These are phyloP conservation scores for Chytriomyces sp. DNA, from an alignment of 192 early-diverging fungal species.

Conservation along the genomic window DNA sequence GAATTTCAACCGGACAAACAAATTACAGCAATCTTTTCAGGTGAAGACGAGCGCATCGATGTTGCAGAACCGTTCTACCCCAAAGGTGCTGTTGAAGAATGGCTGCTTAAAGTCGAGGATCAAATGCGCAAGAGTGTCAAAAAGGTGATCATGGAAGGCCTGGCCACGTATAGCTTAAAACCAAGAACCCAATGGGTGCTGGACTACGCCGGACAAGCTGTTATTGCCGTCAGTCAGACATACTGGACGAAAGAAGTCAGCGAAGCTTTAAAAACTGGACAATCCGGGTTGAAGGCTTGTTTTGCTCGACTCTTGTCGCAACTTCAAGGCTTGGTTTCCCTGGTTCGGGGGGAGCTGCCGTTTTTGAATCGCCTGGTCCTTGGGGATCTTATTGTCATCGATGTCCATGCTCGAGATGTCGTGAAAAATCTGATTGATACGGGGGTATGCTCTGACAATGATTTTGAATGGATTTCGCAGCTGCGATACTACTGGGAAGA, in stretches of 20 bases:
- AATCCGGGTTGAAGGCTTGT: conserved; percentile 46
- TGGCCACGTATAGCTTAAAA: conserved; percentile 48
- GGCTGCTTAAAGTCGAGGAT: conserved; percentile 61
- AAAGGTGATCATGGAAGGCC: conserved; percentile 61
- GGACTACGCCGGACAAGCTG: conserved; percentile 65
- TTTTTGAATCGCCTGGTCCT: conserved; percentile 58
- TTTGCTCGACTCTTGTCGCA: conserved; percentile 50
- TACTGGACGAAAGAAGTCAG: conserved; percentile 67
- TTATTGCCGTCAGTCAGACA: conserved; percentile 58
- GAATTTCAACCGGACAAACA: conserved; percentile 56
- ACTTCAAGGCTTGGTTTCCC: conserved; percentile 59
- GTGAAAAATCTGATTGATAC: conserved; percentile 62
- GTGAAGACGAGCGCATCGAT: conserved; percentile 61
- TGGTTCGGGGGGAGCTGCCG: conserved; percentile 63
- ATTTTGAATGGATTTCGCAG: conserved; percentile 71
- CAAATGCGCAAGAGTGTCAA: conserved; percentile 63
- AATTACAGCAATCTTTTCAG: conserved; percentile 63
- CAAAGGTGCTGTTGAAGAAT: conserved; percentile 65
- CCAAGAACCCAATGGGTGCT: conserved; percentile 59
- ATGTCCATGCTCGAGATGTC: conserved; percentile 66
- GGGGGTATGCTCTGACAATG: conserved; percentile 56
- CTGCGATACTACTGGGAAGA: conserved; percentile 69
- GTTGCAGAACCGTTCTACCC: conserved; percentile 64
- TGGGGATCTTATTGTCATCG: conserved; percentile 68
- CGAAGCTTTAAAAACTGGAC: conserved; percentile 58